These are phyloP conservation scores for Parsonsia alboflavescens DNA, from an alignment of 257 asterid species.

Conservation along the genomic window DNA sequence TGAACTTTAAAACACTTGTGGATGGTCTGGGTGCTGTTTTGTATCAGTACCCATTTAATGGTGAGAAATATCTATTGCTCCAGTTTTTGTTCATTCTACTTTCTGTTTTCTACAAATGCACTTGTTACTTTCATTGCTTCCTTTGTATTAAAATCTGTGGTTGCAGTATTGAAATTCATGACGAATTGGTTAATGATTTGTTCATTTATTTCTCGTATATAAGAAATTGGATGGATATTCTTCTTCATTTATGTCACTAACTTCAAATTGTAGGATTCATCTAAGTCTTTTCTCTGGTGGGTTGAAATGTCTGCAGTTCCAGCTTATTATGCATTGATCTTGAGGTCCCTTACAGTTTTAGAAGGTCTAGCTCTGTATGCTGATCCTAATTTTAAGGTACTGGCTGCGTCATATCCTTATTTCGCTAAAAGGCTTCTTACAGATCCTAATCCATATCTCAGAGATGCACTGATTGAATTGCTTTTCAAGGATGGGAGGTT, in stretches of 20 bases:
- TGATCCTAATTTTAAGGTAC: slow-evolving; percentile 93
- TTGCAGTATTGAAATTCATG: neutral
- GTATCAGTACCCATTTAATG: slow-evolving; percentile 87
- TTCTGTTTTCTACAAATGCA: neutral
- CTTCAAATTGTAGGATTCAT: slow-evolving; percentile 11
- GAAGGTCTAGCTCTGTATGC: slow-evolving; percentile 98
- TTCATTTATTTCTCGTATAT: neutral
- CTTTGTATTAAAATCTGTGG: neutral
- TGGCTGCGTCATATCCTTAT: slow-evolving; percentile 99
- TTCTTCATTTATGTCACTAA: neutral
- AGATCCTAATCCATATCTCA: slow-evolving; percentile 96
- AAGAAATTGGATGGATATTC: slow-evolving; percentile 4
- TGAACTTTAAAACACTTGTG: slow-evolving; percentile 89
- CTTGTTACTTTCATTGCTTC: neutral
- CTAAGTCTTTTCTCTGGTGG: slow-evolving; percentile 22
- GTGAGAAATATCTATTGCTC: slow-evolving; percentile 23
- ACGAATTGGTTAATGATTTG: slow-evolving; percentile 1
- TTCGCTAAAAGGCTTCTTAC: slow-evolving; percentile 98
- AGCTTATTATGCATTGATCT: slow-evolving; percentile 92
- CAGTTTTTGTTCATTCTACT: neutral
- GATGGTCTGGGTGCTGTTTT: slow-evolving; percentile 92
- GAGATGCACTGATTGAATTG: slow-evolving; percentile 98
- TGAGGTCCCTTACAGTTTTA: slow-evolving; percentile 96
- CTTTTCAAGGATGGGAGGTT: slow-evolving; percentile 95
- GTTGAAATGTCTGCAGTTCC: slow-evolving; percentile 70